Evolutionary conservation across 2,329 filamentous ascomycete genomes (phyloP).

Genomic region (Fusarium fujikuroi): DNA sequence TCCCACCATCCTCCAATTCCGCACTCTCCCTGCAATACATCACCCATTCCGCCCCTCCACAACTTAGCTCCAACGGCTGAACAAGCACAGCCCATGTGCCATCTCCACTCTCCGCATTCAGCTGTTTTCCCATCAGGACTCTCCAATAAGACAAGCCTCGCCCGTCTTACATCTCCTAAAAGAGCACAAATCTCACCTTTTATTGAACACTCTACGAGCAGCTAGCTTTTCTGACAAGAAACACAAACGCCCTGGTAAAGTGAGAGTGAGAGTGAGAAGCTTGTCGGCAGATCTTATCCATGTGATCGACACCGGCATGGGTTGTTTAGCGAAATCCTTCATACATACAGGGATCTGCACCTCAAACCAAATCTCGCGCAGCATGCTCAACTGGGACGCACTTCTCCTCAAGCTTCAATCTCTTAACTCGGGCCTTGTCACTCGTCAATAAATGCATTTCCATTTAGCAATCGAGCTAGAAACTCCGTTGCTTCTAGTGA

Average conservation of each 20-base stretch:
- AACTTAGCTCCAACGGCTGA: slow-evolving; percentile 26
- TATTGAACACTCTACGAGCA: background rate
- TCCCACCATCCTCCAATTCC: slow-evolving; percentile 5
- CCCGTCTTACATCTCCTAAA: background rate
- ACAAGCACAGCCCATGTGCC: slow-evolving; percentile 18
- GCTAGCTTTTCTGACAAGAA: background rate
- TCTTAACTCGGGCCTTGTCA: no score
- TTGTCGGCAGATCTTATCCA: background rate
- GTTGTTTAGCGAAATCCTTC: slow-evolving; percentile 12
- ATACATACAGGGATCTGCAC: slow-evolving; percentile 5
- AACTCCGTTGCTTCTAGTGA: background rate
- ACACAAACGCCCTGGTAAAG: background rate
- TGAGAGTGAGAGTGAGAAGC: background rate
- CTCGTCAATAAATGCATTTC: background rate
- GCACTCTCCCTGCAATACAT: background rate
- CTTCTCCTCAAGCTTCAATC: background rate
- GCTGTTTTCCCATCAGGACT: background rate
- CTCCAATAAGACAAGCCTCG: background rate
- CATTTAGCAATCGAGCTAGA: background rate
- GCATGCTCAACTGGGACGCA: slow-evolving; percentile 9
- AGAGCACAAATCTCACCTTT: background rate
- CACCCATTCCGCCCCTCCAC: slow-evolving; percentile 15
- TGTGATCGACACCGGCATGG: slow-evolving; percentile 20
- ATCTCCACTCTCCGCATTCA: slow-evolving; percentile 24
- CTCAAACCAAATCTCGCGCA: slow-evolving; percentile 26